A percentile compares a stretch with the other conserved stretches of the same genome.
phyloP scores from a whole-genome alignment of 2,329 filamentous ascomycete species.

The Nemania sp. region DNA sequence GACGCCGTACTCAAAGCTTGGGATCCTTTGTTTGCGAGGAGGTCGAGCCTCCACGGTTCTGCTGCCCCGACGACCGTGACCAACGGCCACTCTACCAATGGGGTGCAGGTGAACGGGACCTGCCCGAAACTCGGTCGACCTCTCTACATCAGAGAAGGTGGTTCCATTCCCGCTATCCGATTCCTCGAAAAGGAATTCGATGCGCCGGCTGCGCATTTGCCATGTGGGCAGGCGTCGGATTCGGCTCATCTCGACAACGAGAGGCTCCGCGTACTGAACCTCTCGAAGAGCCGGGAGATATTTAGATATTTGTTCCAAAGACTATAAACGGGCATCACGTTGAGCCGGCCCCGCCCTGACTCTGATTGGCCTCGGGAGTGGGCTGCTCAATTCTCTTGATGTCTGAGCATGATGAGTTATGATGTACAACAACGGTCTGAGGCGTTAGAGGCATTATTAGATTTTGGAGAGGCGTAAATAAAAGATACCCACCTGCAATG shows the following conservation, averaged over 20 bases:
- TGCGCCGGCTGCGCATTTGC: constrained; percentile 88
- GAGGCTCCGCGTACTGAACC: constrained; percentile 81
- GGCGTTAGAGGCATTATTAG: constrained; percentile 9
- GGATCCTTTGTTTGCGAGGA: constrained; percentile 59
- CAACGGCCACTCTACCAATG: constrained; percentile 29
- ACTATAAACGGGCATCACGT: constrained; percentile 49
- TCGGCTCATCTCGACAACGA: constrained; percentile 95
- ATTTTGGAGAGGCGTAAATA: constrained; percentile 4
- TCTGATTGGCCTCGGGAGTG: background rate
- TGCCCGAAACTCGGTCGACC: constrained; percentile 61
- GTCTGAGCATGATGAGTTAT: background rate
- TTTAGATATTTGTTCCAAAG: constrained; percentile 83
- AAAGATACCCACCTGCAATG: constrained; percentile 21
- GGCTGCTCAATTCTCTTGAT: background rate
- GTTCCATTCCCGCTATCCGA: constrained; percentile 90
- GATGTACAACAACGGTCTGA: background rate
- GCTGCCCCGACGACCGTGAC: constrained; percentile 7
- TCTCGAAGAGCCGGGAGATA: constrained; percentile 90
- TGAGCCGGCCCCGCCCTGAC: too few relatives aligned
- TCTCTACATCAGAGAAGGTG: constrained; percentile 93
- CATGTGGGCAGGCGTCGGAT: constrained; percentile 93
- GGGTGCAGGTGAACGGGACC: constrained; percentile 2
- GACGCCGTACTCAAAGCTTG: constrained; percentile 84
- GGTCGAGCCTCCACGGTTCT: constrained; percentile 19
- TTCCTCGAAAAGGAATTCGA: constrained; percentile 94